Base-by-base conservation (phyloP, 129 eudicot species). In the Scalesia atractyloides region DNA sequence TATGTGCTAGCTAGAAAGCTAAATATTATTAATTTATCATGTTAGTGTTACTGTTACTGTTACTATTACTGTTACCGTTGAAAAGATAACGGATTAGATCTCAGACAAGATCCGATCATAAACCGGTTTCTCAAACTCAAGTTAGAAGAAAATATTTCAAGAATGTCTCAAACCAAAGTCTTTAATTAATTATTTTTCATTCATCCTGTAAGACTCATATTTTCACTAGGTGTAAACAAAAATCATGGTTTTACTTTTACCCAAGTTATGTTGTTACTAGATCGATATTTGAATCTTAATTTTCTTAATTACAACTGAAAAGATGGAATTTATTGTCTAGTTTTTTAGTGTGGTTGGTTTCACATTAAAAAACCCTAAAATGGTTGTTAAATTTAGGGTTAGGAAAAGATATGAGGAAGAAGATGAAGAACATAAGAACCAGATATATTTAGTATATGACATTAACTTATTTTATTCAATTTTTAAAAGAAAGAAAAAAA, bases 341-440 rank as follows among this genome's bases (percentile, higher is more conserved):
- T 11, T 20, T 4, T 11, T 15, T 6, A 41, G 4, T 71, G 20
- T 4, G 36, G 48, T 48, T 49, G 46, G 69, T 61, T 73, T 30
- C 14, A 16, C 0, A 33, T 26, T 46, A 12, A 61, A 60, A 62
- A 47, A 30, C 41, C 64, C 37, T 22, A 58, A 12, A 41, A 61
- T 7, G 41, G 41, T 18, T 37, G 9, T 73, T 19, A n/a, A 17
- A 63, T 17, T 34, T 73, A 33, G 52, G 71, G 78, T 57, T 61
- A 54, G 34, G 24, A 26, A 51, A 36, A 20, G 68, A 44, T 44
- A 67, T 67, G 74, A 76, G 64, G 63, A 36, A 73, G 20, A 12
- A 64, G 54, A 75, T 56, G 39, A 75, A 54, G 68, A 66, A 30
- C 73, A 71, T 50, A 63, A 52, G 60, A 64, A 33, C 50, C 59